Percentiles rank a stretch among this genome's conserved stretches.
Evolutionary conservation across 352 stramenopile species (phyloP).

Genomic region (Pythium folliculosum): DNA sequence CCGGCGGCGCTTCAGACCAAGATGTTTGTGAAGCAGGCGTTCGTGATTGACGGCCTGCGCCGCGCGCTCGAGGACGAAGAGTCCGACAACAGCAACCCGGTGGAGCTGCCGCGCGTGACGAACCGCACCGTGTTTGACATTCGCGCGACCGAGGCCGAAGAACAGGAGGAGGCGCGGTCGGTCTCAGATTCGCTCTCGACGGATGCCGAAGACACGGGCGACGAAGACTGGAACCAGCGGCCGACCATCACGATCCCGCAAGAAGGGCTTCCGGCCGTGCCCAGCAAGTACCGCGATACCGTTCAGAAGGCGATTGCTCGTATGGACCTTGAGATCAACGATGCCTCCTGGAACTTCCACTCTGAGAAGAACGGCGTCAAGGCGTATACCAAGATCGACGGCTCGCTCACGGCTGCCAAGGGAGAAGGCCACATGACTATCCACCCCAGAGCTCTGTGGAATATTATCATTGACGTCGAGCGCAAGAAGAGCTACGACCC

Average conservation of each 20-base stretch:
- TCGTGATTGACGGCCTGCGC: slow-evolving; percentile 60
- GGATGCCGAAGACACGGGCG: slow-evolving; percentile 36
- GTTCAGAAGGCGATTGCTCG: slow-evolving; percentile 58
- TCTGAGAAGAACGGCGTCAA: slow-evolving; percentile 73
- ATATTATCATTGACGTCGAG: slow-evolving; percentile 49
- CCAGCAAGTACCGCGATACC: slow-evolving; percentile 53
- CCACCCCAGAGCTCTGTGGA: slow-evolving; percentile 54
- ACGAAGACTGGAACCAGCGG: slow-evolving; percentile 37
- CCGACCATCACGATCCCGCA: slow-evolving; percentile 32
- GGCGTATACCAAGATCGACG: slow-evolving; percentile 66
- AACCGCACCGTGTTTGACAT: slow-evolving; percentile 57
- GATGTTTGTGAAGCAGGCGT: slow-evolving; percentile 73
- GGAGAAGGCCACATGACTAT: slow-evolving; percentile 54
- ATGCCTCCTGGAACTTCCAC: slow-evolving; percentile 61
- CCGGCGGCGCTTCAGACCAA: slow-evolving; percentile 57
- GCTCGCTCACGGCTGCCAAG: slow-evolving; percentile 61
- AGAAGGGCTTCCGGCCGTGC: slow-evolving; percentile 47
- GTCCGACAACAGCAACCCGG: slow-evolving; percentile 10
- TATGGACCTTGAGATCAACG: slow-evolving; percentile 61
- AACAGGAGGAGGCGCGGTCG: slow-evolving; percentile 21
- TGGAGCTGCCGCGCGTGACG: slow-evolving; percentile 36
- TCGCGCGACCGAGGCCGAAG: slow-evolving; percentile 39
- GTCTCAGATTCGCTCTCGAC: slow-evolving; percentile 23
- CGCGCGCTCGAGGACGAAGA: slow-evolving; percentile 59
- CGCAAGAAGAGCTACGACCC: slow-evolving; percentile 59